Evolutionary conservation across 2,329 filamentous ascomycete genomes (phyloP).

Genomic region (Herpomyces periplanetae): DNA sequence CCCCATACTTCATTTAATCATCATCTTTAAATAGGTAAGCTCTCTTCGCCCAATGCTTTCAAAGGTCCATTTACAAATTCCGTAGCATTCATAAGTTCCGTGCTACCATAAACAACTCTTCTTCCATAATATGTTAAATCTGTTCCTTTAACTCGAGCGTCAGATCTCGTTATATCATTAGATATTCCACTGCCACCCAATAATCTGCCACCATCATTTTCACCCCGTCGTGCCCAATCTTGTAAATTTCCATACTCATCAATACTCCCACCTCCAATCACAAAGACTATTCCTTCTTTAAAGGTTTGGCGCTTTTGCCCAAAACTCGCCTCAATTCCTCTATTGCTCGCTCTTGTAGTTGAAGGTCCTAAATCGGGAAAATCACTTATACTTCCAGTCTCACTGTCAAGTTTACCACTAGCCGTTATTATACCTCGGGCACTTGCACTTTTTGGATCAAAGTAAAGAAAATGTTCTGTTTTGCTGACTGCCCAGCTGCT

Average conservation of each 20-base stretch:
- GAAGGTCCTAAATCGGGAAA: conserved; percentile 7
- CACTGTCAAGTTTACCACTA: conserved; percentile 8
- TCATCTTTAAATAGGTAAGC: no score
- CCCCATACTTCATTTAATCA: no score
- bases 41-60: conserved; percentile 16
- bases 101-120: conserved; percentile 75
- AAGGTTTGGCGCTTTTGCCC: conserved; percentile 30
- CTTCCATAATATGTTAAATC: no score
- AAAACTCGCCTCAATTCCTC: conserved; percentile 42
- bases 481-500: conserved; percentile 73
- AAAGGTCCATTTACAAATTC: conserved; percentile 19
- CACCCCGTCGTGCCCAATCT: conserved; percentile 47
- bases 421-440: conserved; percentile 56
- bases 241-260: conserved; percentile 92
- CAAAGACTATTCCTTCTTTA: conserved; percentile 9
- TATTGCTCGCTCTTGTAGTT: conserved; percentile 11
- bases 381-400: conserved; percentile 8
- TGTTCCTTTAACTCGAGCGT: conserved; percentile 17
- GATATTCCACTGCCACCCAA: conserved; percentile 6
- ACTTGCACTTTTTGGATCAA: conserved; percentile 70
- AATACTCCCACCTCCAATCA: conserved; percentile 58
- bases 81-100: conserved; percentile 22
- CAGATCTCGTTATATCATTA: no score
- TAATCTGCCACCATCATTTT: conserved; percentile 13
- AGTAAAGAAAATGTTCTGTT: conserved; percentile 86